A percentile compares a stretch with the other conserved stretches of the same genome.
phyloP scores from a whole-genome alignment of 192 early-diverging fungal species.

The Backusella morwellensis region DNA sequence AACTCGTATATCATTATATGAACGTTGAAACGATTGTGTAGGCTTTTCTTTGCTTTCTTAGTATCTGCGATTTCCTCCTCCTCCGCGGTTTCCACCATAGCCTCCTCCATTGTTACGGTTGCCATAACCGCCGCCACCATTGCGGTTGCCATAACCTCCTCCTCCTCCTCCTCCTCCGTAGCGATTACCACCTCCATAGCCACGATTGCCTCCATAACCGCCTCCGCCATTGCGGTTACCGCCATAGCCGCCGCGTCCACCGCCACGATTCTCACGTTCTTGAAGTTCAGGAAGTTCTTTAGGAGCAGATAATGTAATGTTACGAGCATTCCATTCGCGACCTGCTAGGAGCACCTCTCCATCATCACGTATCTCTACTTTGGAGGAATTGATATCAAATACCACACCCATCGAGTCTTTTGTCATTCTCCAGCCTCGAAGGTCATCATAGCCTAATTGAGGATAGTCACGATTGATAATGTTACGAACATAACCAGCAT shows the following conservation, averaged over 20 bases:
- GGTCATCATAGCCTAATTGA: slow-evolving; percentile 69
- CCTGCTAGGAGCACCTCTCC: slow-evolving; percentile 56
- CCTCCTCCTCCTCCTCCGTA: slow-evolving; percentile 41
- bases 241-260: slow-evolving; percentile 39
- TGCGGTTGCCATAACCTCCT: slow-evolving; percentile 41
- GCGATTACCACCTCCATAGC: slow-evolving; percentile 37
- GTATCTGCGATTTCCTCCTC: background rate
- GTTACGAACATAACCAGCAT: slow-evolving; percentile 82
- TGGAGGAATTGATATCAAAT: slow-evolving; percentile 73
- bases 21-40: background rate
- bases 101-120: background rate
- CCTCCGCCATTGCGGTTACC: slow-evolving; percentile 46
- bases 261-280: slow-evolving; percentile 41
- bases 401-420: slow-evolving; percentile 80
- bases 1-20: background rate
- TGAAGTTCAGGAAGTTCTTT: slow-evolving; percentile 80
- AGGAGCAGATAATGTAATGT: slow-evolving; percentile 69
- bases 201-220: slow-evolving; percentile 35
- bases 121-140: slow-evolving; percentile 13
- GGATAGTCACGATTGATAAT: slow-evolving; percentile 72
- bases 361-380: slow-evolving; percentile 65
- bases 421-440: slow-evolving; percentile 78
- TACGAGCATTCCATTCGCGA: slow-evolving; percentile 65
- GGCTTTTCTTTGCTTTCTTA: background rate
- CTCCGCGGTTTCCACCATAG: background rate